Evolutionary conservation across 768 basidiomycete species (phyloP), one percentile per base, ranked within the genome.

Genomic region (Termitomyces sp.): DNA sequence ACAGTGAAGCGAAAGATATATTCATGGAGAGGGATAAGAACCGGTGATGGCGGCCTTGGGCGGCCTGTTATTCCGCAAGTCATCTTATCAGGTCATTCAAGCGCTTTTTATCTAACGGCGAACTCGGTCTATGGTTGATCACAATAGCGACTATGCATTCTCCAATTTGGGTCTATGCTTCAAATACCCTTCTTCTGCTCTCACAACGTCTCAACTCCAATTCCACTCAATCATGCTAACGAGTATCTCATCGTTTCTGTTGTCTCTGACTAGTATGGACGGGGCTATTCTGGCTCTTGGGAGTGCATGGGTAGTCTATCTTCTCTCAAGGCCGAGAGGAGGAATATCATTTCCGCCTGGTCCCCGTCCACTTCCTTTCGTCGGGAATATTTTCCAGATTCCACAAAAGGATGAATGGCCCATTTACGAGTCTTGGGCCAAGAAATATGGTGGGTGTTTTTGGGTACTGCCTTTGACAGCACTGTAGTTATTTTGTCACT

Each of bases 371-470:
- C 59, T 66, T 22, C 65, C 65, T 55, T 58, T 66, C 1, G 56
- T 66, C 48, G 63, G 65, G 15, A 66, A 66, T 55, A 64, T 66
- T 59, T 62, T 66, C 52, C 65, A 66, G 41, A 64, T 66, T 29
- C 65, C 65, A 36, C 65, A 66, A 55, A 60, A 60, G 45, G 59
- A 66, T 45, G 63, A 64, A 61, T 64, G 65, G 61, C 60, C 60
- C 37, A 37, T 62, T 51, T 66, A 64, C 34, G 60, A 64, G 49
- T 59, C 58, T 44, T 62, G 63, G 63, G 60, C 61, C 7, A 65
- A 56, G 60, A 57, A 63, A 61, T 62, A 65, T 31, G 64, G 64
- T 59, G 44, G 4, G 62, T 44, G 34, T 58, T 49, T 37, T 31
- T 22, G 18, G 18, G 9, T 42, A 54, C 26, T n/a, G n/a, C n/a